phyloP scores from a whole-genome alignment of 345 rosid species.

The Hibiscus trionum region DNA sequence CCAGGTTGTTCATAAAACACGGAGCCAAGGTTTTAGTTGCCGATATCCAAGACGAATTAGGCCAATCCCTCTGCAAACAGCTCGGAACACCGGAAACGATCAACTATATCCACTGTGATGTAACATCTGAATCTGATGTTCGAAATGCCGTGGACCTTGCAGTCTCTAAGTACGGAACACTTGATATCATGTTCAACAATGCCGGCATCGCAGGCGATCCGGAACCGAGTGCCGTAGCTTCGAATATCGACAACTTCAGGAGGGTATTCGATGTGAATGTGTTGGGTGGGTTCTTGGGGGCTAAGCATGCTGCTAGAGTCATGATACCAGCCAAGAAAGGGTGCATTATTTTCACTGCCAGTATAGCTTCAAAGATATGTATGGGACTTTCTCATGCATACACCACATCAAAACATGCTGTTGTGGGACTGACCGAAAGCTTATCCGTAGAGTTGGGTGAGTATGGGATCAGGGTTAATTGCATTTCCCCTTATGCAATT shows the following conservation, averaged over 20 bases:
- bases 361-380: conserved; percentile 1
- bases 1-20: conserved; percentile 14
- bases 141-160: conserved; percentile 17
- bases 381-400: conserved; percentile 31
- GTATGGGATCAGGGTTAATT: conserved; percentile 22
- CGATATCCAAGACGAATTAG: conserved; percentile 25
- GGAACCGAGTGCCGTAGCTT: background rate
- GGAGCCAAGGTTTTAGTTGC: conserved; percentile 25
- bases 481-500: conserved; percentile 16
- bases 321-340: conserved; percentile 27
- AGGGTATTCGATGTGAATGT: conserved; percentile 11
- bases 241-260: conserved; percentile 11
- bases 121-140: conserved; percentile 15
- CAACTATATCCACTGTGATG: conserved; percentile 22
- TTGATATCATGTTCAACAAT: conserved; percentile 32
- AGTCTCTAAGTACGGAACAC: conserved; percentile 19
- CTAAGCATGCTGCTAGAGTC: conserved; percentile 29
- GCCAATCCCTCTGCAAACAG: conserved; percentile 5
- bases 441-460: conserved; percentile 18
- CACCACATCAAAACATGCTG: conserved; percentile 29
- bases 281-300: conserved; percentile 21
- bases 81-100: conserved; percentile 17
- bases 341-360: conserved; percentile 17
- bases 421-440: conserved; percentile 15
- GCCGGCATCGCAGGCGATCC: conserved; percentile 8